These are phyloP conservation scores for Antitrichia curtipendula DNA, from an alignment of 225 moss, liverwort and hornwort species.

Conservation along the genomic window DNA sequence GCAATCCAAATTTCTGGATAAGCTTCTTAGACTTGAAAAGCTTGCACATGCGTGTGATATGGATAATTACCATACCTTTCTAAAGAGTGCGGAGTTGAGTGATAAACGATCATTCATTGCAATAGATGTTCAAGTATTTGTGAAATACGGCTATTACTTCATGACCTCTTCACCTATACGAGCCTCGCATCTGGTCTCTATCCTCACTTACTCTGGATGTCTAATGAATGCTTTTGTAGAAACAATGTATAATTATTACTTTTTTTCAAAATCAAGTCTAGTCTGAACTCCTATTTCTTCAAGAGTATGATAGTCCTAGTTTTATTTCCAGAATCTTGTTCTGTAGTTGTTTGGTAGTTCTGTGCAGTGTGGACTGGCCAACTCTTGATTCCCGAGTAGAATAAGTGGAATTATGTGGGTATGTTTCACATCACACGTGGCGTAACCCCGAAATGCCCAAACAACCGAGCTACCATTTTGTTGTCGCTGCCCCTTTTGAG, in stretches of 20 bases:
- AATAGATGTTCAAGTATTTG: neutral
- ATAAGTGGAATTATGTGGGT: neutral
- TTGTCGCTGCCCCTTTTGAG: neutral
- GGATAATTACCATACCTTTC: neutral
- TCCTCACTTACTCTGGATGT: neutral
- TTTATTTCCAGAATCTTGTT: neutral
- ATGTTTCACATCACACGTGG: neutral
- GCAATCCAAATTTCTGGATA: slow-evolving; percentile 63
- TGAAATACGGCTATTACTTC: neutral
- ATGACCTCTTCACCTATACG: neutral
- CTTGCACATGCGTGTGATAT: neutral
- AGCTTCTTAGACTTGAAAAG: neutral
- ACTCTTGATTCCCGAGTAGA: neutral
- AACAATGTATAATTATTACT: neutral
- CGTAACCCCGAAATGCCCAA: neutral
- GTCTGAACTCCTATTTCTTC: neutral
- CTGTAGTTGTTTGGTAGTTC: neutral
- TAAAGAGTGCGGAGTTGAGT: neutral
- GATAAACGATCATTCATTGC: neutral
- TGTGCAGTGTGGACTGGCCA: neutral
- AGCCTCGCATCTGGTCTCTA: neutral
- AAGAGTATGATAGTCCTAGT: neutral
- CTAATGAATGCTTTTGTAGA: neutral
- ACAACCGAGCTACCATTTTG: neutral
- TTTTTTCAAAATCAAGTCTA: neutral